Conservation (phyloP, 257 asterid genomes). For the Nyctanthes arbortristis region DNA sequence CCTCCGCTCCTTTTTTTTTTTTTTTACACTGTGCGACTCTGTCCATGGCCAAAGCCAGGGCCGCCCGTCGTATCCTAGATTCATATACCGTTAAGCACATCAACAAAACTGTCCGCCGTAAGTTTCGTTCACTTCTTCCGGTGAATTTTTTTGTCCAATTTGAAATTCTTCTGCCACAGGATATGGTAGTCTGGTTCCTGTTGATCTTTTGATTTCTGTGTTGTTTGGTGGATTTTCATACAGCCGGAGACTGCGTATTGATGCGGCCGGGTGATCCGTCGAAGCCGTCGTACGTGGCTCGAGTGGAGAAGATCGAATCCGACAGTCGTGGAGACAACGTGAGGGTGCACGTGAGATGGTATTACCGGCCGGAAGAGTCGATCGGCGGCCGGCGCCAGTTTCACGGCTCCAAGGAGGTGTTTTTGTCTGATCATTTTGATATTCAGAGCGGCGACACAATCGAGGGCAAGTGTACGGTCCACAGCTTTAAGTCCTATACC, state of each 20-base stretch:
- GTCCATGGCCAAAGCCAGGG: constrained; percentile 71
- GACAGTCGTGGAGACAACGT: constrained; percentile 78
- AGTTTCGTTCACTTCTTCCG: constrained; percentile 15
- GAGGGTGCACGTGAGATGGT: constrained; percentile 80
- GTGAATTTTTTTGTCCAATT: neutral
- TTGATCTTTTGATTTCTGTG: neutral
- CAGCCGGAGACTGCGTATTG: constrained; percentile 93
- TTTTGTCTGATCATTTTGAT: constrained; percentile 89
- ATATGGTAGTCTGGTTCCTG: neutral
- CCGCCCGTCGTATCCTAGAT: constrained; percentile 72
- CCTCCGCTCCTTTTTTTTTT: constrained; percentile 23
- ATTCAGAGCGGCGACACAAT: constrained; percentile 84
- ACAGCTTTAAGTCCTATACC: constrained; percentile 79
- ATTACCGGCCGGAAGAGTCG: constrained; percentile 97
- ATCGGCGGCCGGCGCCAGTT: constrained; percentile 90
- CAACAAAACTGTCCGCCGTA: constrained; percentile 72
- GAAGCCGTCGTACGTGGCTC: constrained; percentile 84
- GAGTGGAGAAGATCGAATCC: constrained; percentile 87
- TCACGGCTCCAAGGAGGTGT: constrained; percentile 90
- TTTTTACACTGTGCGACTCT: constrained; percentile 24
- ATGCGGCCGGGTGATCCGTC: constrained; percentile 81
- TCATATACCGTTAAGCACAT: constrained; percentile 66
- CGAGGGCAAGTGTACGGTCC: constrained; percentile 89
- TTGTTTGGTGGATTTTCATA: constrained; percentile 17
- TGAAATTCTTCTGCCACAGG: neutral